Evolutionary conservation across 78 protist species (phyloP).

Genomic region (Mastigamoeba balamuthi): DNA sequence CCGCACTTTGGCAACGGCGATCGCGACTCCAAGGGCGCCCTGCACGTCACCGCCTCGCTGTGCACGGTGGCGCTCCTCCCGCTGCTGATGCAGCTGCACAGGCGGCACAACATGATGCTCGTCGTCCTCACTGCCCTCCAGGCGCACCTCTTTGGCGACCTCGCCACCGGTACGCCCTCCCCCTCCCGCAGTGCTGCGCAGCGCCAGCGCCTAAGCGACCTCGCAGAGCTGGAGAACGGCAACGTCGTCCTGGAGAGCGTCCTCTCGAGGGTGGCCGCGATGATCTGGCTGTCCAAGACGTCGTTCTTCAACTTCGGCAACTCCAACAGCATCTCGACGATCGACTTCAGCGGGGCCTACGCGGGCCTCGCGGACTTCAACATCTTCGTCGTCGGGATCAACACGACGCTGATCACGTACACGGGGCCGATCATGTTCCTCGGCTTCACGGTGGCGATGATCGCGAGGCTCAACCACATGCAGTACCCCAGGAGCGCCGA

Average conservation of each 20-base stretch:
- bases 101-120: slow-evolving; percentile 38
- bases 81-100: no score
- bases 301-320: slow-evolving; percentile 60
- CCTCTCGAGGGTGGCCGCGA: slow-evolving; percentile 21
- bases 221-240: not conserved
- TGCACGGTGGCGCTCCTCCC: no score
- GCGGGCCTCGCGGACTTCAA: slow-evolving; percentile 44
- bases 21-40: no score
- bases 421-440: slow-evolving; percentile 30
- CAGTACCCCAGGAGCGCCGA: slow-evolving; percentile 6
- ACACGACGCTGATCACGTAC: slow-evolving; percentile 31
- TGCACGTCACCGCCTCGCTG: no score
- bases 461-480: not conserved
- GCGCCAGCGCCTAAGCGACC: not conserved
- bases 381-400: slow-evolving; percentile 20
- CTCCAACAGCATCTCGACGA: slow-evolving; percentile 41
- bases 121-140: slow-evolving; percentile 9
- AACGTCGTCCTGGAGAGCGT: not conserved
- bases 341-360: slow-evolving; percentile 62
- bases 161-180: not conserved
- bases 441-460: slow-evolving; percentile 2
- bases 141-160: slow-evolving; percentile 8
- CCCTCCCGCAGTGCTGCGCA: not conserved
- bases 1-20: no score
- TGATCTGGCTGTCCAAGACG: no score